Evolutionary conservation across 257 asterid species (phyloP), one percentile per base, ranked within the genome.

Genomic region (Mitragyna speciosa): DNA sequence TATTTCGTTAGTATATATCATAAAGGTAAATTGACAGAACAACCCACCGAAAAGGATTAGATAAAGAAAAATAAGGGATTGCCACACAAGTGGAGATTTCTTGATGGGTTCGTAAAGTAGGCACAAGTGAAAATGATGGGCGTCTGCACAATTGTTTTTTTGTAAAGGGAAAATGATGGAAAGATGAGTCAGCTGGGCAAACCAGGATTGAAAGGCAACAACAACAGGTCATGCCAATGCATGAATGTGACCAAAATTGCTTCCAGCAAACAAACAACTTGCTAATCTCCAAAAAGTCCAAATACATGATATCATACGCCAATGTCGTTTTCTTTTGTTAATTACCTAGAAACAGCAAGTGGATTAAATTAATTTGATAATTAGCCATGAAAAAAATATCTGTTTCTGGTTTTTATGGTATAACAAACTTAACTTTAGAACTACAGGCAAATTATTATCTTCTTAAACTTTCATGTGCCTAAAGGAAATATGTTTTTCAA

Each of bases 281-380:
- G 36, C 56, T 16, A 45, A 20, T 24, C 39, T 11, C 36, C 51
- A 12, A 5, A 36, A 5, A 7, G 26, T 24, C 70, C 15, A 20
- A n/a, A 36, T 58, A 22, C 47, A 56, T 58, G 56, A 36, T 58
- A 2, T 43, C 31, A 36, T 58, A 39, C 70, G 43, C 39, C 70
- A 39, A 39, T 39, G 78, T 75, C 78, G 26, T 26, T 75, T 36
- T 75, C 78, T 39, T 39, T 9, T 19, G 78, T 39, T 56, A 74
- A 36, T 12, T 54, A 16, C 67, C 66, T 36, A 3, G 58, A 64
- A 7, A n/a, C n/a, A n/a, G 20, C 17, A 0, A 28, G n/a, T 1
- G 36, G n/a, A 20, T 17, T 0, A 61, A 61, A 24, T 1, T 1
- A 59, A 1, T 61, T 20, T 22, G 65, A 22, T 22, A 30, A 14